phyloP scores from a whole-genome alignment of 805 yeast species.

The Torulaspora maleeae region DNA sequence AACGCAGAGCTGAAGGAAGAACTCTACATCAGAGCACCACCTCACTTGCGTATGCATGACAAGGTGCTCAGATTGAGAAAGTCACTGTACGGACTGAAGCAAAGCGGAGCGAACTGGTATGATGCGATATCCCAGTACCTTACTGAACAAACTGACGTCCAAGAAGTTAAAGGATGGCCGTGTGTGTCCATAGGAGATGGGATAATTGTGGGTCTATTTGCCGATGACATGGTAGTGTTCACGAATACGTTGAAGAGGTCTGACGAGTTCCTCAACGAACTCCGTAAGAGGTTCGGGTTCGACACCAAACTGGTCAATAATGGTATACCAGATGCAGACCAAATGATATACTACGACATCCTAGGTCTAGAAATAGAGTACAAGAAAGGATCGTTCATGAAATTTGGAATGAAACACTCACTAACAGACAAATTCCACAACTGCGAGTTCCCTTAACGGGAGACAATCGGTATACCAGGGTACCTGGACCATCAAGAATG shows the following conservation, averaged over 20 bases:
- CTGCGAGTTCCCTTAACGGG: constrained; percentile 1
- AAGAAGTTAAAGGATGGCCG: constrained; percentile 12
- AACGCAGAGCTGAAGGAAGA: constrained; percentile 9
- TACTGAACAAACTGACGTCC: neutral
- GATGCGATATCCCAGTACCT: neutral
- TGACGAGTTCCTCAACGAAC: neutral
- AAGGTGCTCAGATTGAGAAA: neutral
- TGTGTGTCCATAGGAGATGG: constrained; percentile 16
- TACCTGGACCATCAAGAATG: constrained; percentile 14
- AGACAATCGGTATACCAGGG: neutral
- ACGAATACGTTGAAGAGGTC: neutral
- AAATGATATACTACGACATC: constrained; percentile 14
- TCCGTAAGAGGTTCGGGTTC: constrained; percentile 3
- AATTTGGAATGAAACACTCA: too few species aligned
- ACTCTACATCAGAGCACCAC: constrained; percentile 7
- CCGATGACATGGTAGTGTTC: constrained; percentile 17
- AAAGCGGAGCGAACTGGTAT: constrained; percentile 3
- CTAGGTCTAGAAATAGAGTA: too few species aligned
- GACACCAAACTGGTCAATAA: constrained; percentile 15
- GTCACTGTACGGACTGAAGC: neutral
- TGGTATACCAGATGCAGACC: constrained; percentile 8
- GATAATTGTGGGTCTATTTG: constrained; percentile 14
- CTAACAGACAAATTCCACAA: neutral
- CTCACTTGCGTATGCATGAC: neutral
- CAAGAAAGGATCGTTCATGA: too few species aligned